These are phyloP conservation scores for Alloteropsis semialata DNA, from an alignment of 176 grass and related monocot genomes.

Conservation along the genomic window DNA sequence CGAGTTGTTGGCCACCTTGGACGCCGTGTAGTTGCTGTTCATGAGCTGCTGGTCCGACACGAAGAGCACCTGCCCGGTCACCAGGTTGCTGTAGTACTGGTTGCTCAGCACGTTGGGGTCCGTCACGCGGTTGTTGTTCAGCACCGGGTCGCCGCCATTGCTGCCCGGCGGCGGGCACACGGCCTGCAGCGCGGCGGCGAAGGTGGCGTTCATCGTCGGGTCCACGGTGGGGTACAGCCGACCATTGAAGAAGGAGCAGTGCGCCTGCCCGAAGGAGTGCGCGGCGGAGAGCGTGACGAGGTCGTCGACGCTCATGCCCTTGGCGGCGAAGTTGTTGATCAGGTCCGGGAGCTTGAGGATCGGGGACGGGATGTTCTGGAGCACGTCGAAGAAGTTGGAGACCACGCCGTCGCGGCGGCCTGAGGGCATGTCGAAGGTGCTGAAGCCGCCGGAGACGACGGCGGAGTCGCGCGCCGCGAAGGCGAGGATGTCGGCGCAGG, in stretches of 20 bases:
- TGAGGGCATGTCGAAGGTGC: neutral
- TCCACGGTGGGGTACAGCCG: slow-evolving; percentile 5
- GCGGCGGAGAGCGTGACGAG: slow-evolving; percentile 24
- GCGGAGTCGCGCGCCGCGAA: slow-evolving; percentile 52
- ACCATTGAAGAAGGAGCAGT: slow-evolving; percentile 9
- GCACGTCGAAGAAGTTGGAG: slow-evolving; percentile 11
- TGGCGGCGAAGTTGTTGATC: slow-evolving; percentile 6
- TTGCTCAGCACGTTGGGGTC: slow-evolving; percentile 14
- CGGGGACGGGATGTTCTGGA: slow-evolving; percentile 8
- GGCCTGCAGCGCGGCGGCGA: neutral
- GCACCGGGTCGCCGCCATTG: neutral
- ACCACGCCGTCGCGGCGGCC: slow-evolving; percentile 4
- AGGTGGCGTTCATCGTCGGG: slow-evolving; percentile 17
- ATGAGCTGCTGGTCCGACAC: slow-evolving; percentile 38
- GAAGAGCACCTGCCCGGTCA: slow-evolving; percentile 36
- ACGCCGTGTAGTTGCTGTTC: neutral
- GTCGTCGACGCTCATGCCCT: slow-evolving; percentile 11
- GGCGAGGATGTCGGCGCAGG: slow-evolving; percentile 63
- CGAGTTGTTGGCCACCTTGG: slow-evolving; percentile 16
- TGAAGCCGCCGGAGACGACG: slow-evolving; percentile 20
- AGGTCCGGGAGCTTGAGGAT: neutral
- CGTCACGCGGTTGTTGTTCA: slow-evolving; percentile 1
- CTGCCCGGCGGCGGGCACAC: slow-evolving; percentile 23
- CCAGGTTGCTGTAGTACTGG: neutral
- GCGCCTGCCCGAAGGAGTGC: slow-evolving; percentile 21